phyloP scores from a whole-genome alignment of 495 filamentous ascomycete genomes.

The Penicillium macrosclerotiorum region DNA sequence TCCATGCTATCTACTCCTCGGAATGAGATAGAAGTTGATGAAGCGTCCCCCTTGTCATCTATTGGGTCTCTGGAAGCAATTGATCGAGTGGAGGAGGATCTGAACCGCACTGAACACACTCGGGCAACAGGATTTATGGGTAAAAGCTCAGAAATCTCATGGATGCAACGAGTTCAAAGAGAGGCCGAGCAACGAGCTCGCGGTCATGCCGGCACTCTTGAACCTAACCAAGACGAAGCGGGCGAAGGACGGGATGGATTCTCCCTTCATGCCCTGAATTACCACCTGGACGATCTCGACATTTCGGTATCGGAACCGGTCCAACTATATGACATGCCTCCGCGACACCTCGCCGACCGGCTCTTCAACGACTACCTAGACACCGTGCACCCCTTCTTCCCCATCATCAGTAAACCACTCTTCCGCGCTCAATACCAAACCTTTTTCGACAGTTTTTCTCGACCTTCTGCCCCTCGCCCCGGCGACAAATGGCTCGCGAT shows the following conservation, averaged over 20 bases:
- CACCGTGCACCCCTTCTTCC: constrained; percentile 49
- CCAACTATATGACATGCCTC: constrained; percentile 48
- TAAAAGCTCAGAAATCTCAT: constrained; percentile 56
- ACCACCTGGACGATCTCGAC: constrained; percentile 54
- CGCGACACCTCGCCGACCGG: constrained; percentile 42
- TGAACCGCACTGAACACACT: constrained; percentile 41
- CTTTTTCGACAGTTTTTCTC: constrained; percentile 19
- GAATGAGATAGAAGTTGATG: constrained; percentile 3
- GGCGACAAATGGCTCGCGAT: constrained; percentile 51
- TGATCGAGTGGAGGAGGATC: constrained; percentile 54
- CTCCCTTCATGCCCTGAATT: constrained; percentile 33
- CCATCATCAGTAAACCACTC: constrained; percentile 47
- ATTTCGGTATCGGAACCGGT: constrained; percentile 38
- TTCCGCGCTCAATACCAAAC: constrained; percentile 33
- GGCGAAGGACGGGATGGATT: constrained; percentile 8
- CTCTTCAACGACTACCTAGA: constrained; percentile 51
- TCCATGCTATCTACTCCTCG: constrained; percentile 1
- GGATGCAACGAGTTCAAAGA: constrained; percentile 44
- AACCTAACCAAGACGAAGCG: constrained; percentile 3
- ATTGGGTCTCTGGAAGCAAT: constrained; percentile 55
- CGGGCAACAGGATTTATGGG: constrained; percentile 55
- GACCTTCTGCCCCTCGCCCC: constrained; percentile 9
- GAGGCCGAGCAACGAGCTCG: constrained; percentile 17
- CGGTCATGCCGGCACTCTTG: constrained; percentile 12
- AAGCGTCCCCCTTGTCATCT: constrained; percentile 31